phyloP scores from a whole-genome alignment of 495 filamentous ascomycete genomes.

The Darksidea phi region DNA sequence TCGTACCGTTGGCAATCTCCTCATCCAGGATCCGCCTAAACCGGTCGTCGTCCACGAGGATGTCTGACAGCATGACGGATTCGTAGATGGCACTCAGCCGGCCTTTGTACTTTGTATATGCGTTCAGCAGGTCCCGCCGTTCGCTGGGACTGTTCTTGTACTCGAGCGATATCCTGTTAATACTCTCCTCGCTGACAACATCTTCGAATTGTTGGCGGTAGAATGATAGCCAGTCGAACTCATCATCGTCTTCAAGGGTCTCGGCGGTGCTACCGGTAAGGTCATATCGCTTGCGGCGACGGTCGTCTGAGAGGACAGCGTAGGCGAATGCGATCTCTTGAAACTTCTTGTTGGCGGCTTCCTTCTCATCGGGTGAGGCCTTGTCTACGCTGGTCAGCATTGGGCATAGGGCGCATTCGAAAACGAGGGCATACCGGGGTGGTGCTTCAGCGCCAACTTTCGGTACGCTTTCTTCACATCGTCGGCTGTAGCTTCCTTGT shows the following conservation, averaged over 20 bases:
- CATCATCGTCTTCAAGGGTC: slow-evolving; percentile 68
- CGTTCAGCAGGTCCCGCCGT: slow-evolving; percentile 67
- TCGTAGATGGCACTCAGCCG: slow-evolving; percentile 75
- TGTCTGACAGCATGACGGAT: slow-evolving; percentile 78
- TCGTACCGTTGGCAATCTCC: slow-evolving; percentile 68
- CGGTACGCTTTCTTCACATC: slow-evolving; percentile 49
- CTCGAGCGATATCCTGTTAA: slow-evolving; percentile 66
- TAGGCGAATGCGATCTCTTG: slow-evolving; percentile 92
- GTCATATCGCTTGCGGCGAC: slow-evolving; percentile 80
- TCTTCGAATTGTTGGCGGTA: slow-evolving; percentile 78
- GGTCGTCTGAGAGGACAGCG: slow-evolving; percentile 79
- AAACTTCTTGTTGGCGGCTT: slow-evolving; percentile 72
- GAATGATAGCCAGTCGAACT: slow-evolving; percentile 88
- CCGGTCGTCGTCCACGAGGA: slow-evolving; percentile 80
- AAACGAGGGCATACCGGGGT: slow-evolving; percentile 40
- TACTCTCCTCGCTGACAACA: slow-evolving; percentile 63
- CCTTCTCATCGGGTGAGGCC: slow-evolving; percentile 59
- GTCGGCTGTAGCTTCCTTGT: slow-evolving; percentile 38
- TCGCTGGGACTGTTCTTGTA: slow-evolving; percentile 93
- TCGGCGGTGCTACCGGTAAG: slow-evolving; percentile 83
- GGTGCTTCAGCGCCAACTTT: slow-evolving; percentile 45
- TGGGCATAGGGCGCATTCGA: not conserved
- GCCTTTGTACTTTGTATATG: slow-evolving; percentile 68
- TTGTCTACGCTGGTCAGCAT: slow-evolving; percentile 60
- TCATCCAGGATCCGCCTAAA: slow-evolving; percentile 76